Conservation (phyloP, 169 alveolate genomes). For the Toxoplasma gondii region DNA sequence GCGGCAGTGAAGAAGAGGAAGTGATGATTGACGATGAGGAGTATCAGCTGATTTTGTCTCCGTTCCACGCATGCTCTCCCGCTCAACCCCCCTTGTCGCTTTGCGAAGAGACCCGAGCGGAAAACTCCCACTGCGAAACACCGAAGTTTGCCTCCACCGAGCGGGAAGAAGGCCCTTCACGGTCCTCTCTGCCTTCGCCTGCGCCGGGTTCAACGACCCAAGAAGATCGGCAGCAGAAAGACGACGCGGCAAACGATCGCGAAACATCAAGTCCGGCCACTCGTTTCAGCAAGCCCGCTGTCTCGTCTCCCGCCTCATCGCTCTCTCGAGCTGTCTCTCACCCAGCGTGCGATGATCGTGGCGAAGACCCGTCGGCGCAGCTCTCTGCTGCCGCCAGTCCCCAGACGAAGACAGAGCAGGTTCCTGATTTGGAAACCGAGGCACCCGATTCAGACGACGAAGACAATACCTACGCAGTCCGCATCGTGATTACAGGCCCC, state of each 20-base stretch:
- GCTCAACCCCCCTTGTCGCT: neutral
- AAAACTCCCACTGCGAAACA: neutral
- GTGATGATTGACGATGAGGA: conserved; percentile 13
- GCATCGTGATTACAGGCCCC: conserved; percentile 14
- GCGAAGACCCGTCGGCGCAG: too few relatives aligned
- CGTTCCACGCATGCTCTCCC: neutral
- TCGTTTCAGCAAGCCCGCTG: neutral
- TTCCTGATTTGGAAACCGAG: too few relatives aligned
- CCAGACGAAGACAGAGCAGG: too few relatives aligned
- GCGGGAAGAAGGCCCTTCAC: neutral
- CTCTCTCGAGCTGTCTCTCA: neutral
- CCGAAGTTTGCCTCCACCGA: neutral
- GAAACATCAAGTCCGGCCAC: too few relatives aligned
- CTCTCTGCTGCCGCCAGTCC: too few relatives aligned
- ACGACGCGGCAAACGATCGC: too few relatives aligned
- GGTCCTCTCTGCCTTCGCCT: neutral
- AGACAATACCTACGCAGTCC: neutral
- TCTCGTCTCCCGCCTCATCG: neutral
- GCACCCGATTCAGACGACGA: neutral
- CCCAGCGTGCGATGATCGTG: too few relatives aligned
- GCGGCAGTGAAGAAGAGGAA: conserved; percentile 3
- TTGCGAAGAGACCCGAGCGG: neutral
- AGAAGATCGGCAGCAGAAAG: too few relatives aligned
- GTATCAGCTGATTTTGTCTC: neutral
- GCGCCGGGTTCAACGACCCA: neutral